Evolutionary conservation across 768 basidiomycete genomes (phyloP).

Genomic region (Pulveroboletus sp.): DNA sequence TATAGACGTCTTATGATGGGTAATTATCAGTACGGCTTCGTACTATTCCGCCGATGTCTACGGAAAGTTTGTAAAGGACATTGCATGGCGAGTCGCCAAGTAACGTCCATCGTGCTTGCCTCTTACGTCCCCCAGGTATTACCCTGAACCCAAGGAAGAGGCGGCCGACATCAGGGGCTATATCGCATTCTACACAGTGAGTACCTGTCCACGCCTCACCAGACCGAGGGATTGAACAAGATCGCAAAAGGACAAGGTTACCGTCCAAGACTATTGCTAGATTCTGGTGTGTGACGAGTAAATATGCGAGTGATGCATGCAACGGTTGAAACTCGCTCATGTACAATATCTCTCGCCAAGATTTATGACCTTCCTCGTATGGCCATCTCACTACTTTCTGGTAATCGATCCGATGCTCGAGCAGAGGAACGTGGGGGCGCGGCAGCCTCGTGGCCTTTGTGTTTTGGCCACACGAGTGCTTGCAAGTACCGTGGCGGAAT

Average conservation of each 20-base stretch:
- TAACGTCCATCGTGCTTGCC: neutral
- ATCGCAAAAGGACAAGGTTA: slow-evolving; percentile 18
- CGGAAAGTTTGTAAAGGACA: slow-evolving; percentile 49
- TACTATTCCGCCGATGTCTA: slow-evolving; percentile 61
- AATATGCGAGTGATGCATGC: too few species aligned
- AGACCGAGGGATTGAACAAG: neutral
- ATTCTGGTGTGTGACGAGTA: too few species aligned
- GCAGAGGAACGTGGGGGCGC: neutral
- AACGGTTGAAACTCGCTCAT: neutral
- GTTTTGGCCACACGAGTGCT: neutral
- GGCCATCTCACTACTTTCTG: too few species aligned
- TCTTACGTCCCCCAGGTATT: slow-evolving; percentile 50
- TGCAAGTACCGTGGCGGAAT: neutral
- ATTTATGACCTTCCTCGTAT: neutral
- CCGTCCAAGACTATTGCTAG: slow-evolving; percentile 12
- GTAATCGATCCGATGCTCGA: neutral
- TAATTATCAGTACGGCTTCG: slow-evolving; percentile 58
- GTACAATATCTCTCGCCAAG: neutral
- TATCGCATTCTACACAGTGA: slow-evolving; percentile 79
- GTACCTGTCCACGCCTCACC: neutral
- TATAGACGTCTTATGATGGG: neutral
- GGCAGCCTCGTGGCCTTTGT: neutral
- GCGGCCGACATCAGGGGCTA: slow-evolving; percentile 63
- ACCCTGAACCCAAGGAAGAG: slow-evolving; percentile 52
- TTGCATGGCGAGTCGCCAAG: slow-evolving; percentile 55